These are phyloP conservation scores for Syzygium oleosum DNA, from an alignment of 345 rosid species.

Conservation along the genomic window DNA sequence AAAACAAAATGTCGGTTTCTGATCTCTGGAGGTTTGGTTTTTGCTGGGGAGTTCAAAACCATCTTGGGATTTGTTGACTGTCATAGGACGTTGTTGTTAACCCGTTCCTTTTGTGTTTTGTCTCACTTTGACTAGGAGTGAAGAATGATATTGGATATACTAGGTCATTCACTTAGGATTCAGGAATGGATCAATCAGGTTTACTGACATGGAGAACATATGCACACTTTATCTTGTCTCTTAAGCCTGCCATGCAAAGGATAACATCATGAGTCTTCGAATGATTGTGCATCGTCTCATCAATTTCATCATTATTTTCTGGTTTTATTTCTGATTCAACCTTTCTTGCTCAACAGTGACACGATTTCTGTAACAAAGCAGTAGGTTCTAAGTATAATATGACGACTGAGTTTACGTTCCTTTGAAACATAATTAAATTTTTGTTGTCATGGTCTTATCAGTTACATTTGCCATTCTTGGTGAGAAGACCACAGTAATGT, in stretches of 20 bases:
- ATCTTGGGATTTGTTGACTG: not conserved
- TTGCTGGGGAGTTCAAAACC: not conserved
- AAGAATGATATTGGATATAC: not conserved
- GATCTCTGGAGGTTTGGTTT: not conserved
- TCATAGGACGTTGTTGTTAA: not conserved
- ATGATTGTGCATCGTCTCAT: not conserved
- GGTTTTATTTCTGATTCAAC: not conserved
- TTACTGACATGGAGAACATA: not conserved
- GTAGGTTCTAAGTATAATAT: not conserved
- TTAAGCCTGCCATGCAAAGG: not conserved
- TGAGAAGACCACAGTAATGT: slow-evolving; percentile 95
- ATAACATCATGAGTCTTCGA: not conserved
- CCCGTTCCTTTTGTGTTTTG: not conserved
- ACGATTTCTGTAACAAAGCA: not conserved
- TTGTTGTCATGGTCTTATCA: slow-evolving; percentile 6
- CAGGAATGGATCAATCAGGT: not conserved
- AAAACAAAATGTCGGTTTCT: not conserved
- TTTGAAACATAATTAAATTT: not conserved
- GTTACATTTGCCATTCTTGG: slow-evolving; percentile 88
- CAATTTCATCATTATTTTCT: not conserved
- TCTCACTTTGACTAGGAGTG: not conserved
- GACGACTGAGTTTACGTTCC: not conserved
- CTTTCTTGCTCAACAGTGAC: not conserved
- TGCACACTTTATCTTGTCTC: not conserved
- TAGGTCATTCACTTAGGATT: not conserved